Base-by-base conservation (phyloP, 306 rosid species). In the Rosa lucieae region DNA sequence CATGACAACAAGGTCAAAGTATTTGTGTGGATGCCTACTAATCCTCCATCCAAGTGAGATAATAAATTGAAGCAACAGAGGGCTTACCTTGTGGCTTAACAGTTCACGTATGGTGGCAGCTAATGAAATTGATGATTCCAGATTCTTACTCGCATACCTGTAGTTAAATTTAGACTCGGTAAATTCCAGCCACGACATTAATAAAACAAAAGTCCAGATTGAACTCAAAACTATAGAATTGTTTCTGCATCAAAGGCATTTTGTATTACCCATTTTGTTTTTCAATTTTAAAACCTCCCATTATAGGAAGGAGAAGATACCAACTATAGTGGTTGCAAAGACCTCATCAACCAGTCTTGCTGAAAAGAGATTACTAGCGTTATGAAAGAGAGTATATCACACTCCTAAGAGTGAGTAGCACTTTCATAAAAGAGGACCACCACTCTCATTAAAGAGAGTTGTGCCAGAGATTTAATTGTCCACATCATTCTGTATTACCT, bases 81-180 rank as follows among this genome's bases (percentile, higher is more conserved):
- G n/a, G 48, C 83, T 79, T 85, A 94, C 98, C 98, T 88, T 94
- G 77, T 79, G 82, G 6, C 47, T 48, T 76, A 89, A 80, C 71
- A 94, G 96, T 81, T 88, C 88, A 61, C 78, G 87, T 84, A 92
- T 89, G n/a, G 89, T 89, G 74, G 81, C 85, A 80, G 94, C 90
- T 78, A 92, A 81, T 70, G 89, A 75, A 71, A 86, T 51, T 48
- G 82, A 79, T 32, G 78, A 82, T 77, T 91, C 90, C 79, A 88
- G 58, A 76, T 77, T 77, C 79, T 85, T 89, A 59, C 76, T 78
- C 72, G 62, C 82, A 81, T 78, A 66, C 85, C 97, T 92, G 88
- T 13, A 29, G 55, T 75, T 53, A 63, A 86, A 77, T 83, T 75
- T 62, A 82, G 71, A 46, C 82, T 73, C 79, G 79, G 79, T 71